A percentile compares a stretch with the other conserved stretches of the same genome.
phyloP scores from a whole-genome alignment of 2,329 filamentous ascomycete genomes.

The Xylariaceae sp. region DNA sequence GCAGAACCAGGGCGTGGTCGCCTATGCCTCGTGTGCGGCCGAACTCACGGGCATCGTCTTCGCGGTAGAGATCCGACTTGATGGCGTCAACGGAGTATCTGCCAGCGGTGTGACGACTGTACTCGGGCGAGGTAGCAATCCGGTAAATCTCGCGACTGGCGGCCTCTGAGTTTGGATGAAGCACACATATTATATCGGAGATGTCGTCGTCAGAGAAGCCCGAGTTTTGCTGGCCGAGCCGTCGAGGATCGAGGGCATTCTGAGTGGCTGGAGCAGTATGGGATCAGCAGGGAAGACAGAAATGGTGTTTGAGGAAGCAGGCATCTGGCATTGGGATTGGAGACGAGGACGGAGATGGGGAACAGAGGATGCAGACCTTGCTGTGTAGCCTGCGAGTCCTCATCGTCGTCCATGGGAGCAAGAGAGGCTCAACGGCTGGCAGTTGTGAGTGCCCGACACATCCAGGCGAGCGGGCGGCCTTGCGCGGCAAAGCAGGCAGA shows the following conservation, averaged over 20 bases:
- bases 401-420: conserved; percentile 27
- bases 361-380: conserved; percentile 24
- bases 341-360: background rate
- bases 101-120: conserved; percentile 48
- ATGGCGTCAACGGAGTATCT: conserved; percentile 47
- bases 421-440: conserved; percentile 13
- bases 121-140: conserved; percentile 40
- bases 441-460: conserved; percentile 23
- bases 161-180: conserved; percentile 72
- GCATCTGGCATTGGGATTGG: background rate
- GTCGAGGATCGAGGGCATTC: conserved; percentile 73
- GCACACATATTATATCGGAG: conserved; percentile 82
- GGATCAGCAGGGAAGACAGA: conserved; percentile 8
- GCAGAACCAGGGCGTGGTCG: conserved; percentile 69
- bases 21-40: conserved; percentile 50
- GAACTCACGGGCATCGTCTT: conserved; percentile 49
- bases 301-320: background rate
- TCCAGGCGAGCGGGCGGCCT: conserved; percentile 23
- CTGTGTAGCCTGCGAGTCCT: conserved; percentile 31
- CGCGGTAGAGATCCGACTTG: conserved; percentile 46
- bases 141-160: conserved; percentile 66
- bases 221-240: conserved; percentile 74
- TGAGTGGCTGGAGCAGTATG: conserved; percentile 59
- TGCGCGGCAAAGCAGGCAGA: conserved; percentile 7
- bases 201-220: conserved; percentile 79